Conservation (phyloP, 2,329 filamentous ascomycete species). For the Paraphaeosphaeria sporulosa region DNA sequence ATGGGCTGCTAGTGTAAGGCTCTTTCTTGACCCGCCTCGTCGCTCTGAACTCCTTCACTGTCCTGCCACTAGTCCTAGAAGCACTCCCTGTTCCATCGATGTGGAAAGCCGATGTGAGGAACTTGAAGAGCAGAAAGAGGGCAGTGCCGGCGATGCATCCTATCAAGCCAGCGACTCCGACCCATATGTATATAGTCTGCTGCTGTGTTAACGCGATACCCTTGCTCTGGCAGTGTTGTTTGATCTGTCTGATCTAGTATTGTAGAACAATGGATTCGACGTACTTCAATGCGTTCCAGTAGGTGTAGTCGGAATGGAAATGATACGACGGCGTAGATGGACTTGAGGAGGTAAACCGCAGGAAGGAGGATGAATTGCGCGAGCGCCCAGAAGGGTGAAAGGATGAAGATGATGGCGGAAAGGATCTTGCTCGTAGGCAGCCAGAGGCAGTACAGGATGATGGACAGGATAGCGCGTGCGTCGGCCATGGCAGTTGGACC, state of each 20-base stretch:
- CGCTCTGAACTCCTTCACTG: constrained; percentile 39
- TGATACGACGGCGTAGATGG: constrained; percentile 50
- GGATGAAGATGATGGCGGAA: constrained; percentile 49
- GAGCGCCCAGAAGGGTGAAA: constrained; percentile 58
- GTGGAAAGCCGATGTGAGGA: constrained; percentile 59
- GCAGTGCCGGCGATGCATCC: constrained; percentile 70
- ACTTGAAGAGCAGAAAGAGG: constrained; percentile 64
- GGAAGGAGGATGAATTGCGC: constrained; percentile 60
- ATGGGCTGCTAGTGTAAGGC: constrained; percentile 23
- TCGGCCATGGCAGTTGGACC: constrained; percentile 34
- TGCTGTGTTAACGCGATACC: constrained; percentile 40
- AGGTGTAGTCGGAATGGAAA: constrained; percentile 58
- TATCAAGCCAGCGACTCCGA: constrained; percentile 72
- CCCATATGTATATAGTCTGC: constrained; percentile 62
- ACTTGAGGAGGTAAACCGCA: constrained; percentile 55
- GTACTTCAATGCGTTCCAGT: constrained; percentile 64
- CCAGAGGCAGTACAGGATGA: constrained; percentile 45
- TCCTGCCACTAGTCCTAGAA: constrained; percentile 24
- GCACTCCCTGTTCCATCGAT: constrained; percentile 46
- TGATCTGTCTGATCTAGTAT: not conserved
- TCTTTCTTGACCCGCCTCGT: constrained; percentile 36
- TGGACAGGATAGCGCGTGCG: constrained; percentile 36
- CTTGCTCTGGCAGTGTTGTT: constrained; percentile 8
- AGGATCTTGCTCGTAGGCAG: constrained; percentile 50
- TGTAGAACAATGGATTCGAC: constrained; percentile 10